Evolutionary conservation across 83 land plant species (phyloP).

Genomic region (Picea abies): DNA sequence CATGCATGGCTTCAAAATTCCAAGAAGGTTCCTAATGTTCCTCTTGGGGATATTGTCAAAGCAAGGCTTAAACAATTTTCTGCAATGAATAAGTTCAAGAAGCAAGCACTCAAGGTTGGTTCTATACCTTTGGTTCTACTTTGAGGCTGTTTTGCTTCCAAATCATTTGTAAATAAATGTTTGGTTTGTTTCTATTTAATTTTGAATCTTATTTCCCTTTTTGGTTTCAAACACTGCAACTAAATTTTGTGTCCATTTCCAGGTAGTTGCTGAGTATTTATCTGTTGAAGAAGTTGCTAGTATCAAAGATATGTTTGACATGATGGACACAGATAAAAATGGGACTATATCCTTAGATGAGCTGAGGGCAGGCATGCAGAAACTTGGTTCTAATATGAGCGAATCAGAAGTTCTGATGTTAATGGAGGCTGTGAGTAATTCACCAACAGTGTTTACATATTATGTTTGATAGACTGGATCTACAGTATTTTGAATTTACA

Average conservation of each 20-base stretch:
- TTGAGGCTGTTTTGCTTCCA: not conserved
- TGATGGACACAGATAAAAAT: conserved; percentile 51
- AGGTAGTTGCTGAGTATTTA: conserved; percentile 65
- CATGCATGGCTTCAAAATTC: conserved; percentile 73
- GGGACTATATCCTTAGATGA: conserved; percentile 55
- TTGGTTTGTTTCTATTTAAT: not conserved
- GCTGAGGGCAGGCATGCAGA: conserved; percentile 51
- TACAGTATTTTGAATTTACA: not conserved
- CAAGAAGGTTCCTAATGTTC: conserved; percentile 66
- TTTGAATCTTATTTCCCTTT: not conserved
- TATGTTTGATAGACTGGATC: not conserved
- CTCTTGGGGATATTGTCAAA: conserved; percentile 56
- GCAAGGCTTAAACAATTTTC: conserved; percentile 72
- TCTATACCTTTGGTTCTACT: conserved; percentile 3
- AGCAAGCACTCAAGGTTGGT: conserved; percentile 68
- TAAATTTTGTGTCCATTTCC: not conserved
- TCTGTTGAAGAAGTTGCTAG: conserved; percentile 71
- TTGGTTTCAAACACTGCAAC: not conserved
- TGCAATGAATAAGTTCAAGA: conserved; percentile 70
- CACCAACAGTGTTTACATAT: not conserved
- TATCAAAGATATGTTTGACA: conserved; percentile 51
- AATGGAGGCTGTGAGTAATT: conserved; percentile 69
- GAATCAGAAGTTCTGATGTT: conserved; percentile 57
- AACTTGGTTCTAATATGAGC: conserved; percentile 45
- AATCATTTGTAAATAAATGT: not conserved